Conservation (phyloP, 208 protist species). For the Naegleria fowleri region DNA sequence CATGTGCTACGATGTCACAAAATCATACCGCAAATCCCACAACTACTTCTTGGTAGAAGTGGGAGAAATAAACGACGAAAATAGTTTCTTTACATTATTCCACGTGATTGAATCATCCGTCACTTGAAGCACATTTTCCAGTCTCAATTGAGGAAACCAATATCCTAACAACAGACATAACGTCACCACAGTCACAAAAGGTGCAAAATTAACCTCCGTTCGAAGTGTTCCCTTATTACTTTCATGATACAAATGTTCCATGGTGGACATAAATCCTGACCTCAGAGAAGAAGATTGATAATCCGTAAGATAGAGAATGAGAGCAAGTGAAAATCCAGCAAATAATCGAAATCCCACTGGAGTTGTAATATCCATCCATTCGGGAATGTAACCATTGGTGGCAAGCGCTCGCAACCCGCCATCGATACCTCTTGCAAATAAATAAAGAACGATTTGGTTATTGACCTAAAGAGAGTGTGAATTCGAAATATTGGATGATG, state of each 20-base stretch:
- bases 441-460: conserved; percentile 26
- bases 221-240: not conserved
- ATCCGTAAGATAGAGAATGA: not conserved
- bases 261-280: not conserved
- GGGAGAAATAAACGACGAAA: not conserved
- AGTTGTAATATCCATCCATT: not conserved
- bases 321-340: conserved; percentile 18
- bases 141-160: conserved; percentile 1
- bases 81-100: not conserved
- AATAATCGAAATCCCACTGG: conserved; percentile 13
- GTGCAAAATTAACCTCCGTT: not conserved
- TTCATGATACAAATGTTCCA: conserved; percentile 20
- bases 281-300: not conserved
- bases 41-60: no score
- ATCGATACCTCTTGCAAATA: conserved; percentile 26
- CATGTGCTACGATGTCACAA: no score
- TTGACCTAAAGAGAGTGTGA: not conserved
- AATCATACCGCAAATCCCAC: no score
- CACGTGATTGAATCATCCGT: not conserved
- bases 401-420: not conserved
- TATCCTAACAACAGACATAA: not conserved
- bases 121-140: not conserved
- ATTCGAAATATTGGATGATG: no score
- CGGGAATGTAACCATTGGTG: not conserved
- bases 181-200: not conserved